phyloP scores from a whole-genome alignment of 1,284 basidiomycete species.

The Polyporus tsugae region DNA sequence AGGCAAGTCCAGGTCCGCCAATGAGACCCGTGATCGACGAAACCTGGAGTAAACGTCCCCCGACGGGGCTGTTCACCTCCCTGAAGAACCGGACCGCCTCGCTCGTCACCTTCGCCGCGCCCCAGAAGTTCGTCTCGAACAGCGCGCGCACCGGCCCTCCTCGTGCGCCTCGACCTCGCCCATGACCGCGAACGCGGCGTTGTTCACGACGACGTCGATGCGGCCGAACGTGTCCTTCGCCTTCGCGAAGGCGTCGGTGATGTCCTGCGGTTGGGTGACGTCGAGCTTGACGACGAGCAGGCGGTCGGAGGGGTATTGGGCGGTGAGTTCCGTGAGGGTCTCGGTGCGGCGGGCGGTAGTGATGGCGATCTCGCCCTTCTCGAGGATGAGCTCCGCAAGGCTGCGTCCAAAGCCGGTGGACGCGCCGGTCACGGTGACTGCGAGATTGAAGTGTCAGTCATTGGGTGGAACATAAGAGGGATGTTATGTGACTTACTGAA shows the following conservation, averaged over 20 bases:
- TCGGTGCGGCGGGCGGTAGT: constrained; percentile 42
- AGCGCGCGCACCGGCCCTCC: constrained; percentile 28
- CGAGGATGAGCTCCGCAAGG: constrained; percentile 37
- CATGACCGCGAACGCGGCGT: constrained; percentile 44
- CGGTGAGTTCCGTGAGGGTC: constrained; percentile 34
- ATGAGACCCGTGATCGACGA: constrained; percentile 19
- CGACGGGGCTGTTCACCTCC: constrained; percentile 41
- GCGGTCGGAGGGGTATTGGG: constrained; percentile 27
- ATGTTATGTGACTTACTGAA: constrained; percentile 7
- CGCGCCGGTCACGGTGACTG: constrained; percentile 13
- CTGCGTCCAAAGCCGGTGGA: constrained; percentile 40
- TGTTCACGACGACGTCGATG: constrained; percentile 54
- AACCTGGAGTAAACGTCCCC: constrained; percentile 27
- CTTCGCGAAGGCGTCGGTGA: constrained; percentile 43
- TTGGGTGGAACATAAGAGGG: too few species aligned
- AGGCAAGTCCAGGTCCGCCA: background rate
- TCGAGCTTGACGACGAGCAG: constrained; percentile 50
- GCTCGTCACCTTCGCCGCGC: constrained; percentile 42
- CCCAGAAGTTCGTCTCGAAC: constrained; percentile 51
- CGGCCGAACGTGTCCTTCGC: constrained; percentile 47
- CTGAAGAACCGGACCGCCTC: constrained; percentile 48
- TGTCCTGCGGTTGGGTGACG: constrained; percentile 43
- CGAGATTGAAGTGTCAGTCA: background rate
- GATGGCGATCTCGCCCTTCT: constrained; percentile 41
- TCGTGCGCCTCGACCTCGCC: constrained; percentile 44